These are phyloP conservation scores for Clonostachys byssicola DNA, from an alignment of 2,329 filamentous ascomycete genomes.

Conservation along the genomic window DNA sequence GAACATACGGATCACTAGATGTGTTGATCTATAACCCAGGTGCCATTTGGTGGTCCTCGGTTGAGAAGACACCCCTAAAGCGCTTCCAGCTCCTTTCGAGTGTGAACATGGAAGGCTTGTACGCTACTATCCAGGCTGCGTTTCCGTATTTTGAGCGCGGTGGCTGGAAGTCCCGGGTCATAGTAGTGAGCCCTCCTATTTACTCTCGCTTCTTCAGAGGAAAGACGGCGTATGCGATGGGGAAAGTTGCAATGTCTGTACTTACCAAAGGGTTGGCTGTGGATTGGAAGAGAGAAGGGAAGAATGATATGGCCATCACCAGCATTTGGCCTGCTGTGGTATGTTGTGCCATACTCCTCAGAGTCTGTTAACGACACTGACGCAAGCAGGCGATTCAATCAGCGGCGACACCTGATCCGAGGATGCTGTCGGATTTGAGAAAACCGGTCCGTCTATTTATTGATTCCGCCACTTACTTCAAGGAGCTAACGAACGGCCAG, in stretches of 20 bases:
- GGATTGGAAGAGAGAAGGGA: constrained; percentile 66
- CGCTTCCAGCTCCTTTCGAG: constrained; percentile 76
- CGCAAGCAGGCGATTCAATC: constrained; percentile 1
- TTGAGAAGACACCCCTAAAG: constrained; percentile 68
- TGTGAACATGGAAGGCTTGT: constrained; percentile 73
- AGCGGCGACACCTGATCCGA: constrained; percentile 5
- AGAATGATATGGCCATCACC: constrained; percentile 66
- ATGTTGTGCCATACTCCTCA: constrained; percentile 35
- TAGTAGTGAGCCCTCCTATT: constrained; percentile 81
- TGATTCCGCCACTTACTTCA: too few relatives aligned
- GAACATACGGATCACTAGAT: constrained; percentile 62
- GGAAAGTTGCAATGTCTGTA: constrained; percentile 79
- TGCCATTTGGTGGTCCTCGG: constrained; percentile 79
- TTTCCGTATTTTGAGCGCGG: constrained; percentile 56
- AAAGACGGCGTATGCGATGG: constrained; percentile 79
- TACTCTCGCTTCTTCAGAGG: constrained; percentile 82
- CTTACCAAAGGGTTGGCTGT: constrained; percentile 78
- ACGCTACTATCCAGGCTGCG: constrained; percentile 63
- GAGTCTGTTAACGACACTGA: not conserved
- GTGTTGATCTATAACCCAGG: constrained; percentile 79
- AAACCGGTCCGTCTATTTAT: constrained; percentile 1
- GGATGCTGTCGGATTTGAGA: not conserved
- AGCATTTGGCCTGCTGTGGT: constrained; percentile 74
- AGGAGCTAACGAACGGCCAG: constrained; percentile 25
- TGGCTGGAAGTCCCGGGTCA: constrained; percentile 48